Evolutionary conservation across 2,329 filamentous ascomycete genomes (phyloP).

Genomic region (Cladosporium sp.): DNA sequence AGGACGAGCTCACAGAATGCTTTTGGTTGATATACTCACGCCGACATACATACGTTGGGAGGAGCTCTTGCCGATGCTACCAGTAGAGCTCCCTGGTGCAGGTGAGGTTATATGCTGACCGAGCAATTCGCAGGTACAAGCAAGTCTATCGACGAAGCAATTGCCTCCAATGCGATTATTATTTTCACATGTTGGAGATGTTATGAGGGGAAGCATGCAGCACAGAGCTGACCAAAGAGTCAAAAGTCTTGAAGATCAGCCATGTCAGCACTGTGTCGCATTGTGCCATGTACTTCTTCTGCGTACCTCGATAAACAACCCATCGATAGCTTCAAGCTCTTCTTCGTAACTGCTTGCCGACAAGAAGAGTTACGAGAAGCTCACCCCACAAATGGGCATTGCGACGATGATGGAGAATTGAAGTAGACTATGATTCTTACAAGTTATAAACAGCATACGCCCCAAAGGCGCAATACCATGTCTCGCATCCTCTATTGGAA

Average conservation of each 20-base stretch:
- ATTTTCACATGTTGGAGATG: background rate
- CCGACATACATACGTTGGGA: background rate
- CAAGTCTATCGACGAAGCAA: background rate
- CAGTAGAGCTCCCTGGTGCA: background rate
- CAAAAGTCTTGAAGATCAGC: conserved; percentile 1
- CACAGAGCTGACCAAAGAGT: background rate
- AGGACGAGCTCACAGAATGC: background rate
- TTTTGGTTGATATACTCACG: background rate
- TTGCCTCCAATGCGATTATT: background rate
- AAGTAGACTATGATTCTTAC: background rate
- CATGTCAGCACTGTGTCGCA: conserved; percentile 11
- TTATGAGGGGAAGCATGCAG: background rate
- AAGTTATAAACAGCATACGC: conserved; percentile 8
- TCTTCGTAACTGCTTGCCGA: background rate
- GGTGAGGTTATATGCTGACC: conserved; percentile 7
- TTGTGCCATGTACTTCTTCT: background rate
- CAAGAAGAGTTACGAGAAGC: background rate
- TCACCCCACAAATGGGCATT: background rate
- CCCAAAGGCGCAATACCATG: background rate
- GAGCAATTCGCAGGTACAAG: background rate
- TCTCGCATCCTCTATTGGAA: conserved; percentile 1
- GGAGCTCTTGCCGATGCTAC: background rate
- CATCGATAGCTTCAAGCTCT: background rate
- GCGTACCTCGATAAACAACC: background rate
- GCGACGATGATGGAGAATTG: background rate